Conservation (phyloP, 306 rosid species). For the Aeschynomene evenia region DNA sequence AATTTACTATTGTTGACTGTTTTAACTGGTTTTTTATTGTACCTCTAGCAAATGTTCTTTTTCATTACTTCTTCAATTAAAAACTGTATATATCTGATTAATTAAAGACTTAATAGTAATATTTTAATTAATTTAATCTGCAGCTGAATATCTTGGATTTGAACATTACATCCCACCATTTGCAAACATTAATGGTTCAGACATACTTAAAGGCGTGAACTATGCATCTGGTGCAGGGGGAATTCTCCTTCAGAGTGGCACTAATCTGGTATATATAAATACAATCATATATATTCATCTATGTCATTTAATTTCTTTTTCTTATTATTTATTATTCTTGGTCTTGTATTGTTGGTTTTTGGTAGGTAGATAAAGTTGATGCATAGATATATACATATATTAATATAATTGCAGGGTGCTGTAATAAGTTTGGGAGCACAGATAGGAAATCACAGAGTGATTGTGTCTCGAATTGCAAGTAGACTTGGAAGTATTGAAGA, state of each 20-base stretch:
- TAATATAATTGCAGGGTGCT: slow-evolving; percentile 58
- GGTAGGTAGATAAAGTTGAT: neutral
- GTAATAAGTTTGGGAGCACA: slow-evolving; percentile 40
- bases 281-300: no score
- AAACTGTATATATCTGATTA: no score
- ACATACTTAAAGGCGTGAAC: slow-evolving; percentile 44
- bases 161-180: slow-evolving; percentile 40
- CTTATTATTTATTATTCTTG: no score
- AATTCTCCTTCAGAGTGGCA: slow-evolving; percentile 20
- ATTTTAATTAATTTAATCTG: neutral
- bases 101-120: neutral
- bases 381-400: no score
- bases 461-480: slow-evolving; percentile 24
- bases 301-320: no score
- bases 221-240: slow-evolving; percentile 45
- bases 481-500: slow-evolving; percentile 6
- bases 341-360: no score
- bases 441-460: slow-evolving; percentile 35
- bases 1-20: no score
- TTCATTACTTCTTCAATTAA: no score
- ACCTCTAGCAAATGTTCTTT: no score
- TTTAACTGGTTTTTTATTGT: no score
- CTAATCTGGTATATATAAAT: neutral
- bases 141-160: slow-evolving; percentile 38
- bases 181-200: slow-evolving; percentile 30